Conservation (phyloP, 257 asterid species). For the Leptodermis oblonga region DNA sequence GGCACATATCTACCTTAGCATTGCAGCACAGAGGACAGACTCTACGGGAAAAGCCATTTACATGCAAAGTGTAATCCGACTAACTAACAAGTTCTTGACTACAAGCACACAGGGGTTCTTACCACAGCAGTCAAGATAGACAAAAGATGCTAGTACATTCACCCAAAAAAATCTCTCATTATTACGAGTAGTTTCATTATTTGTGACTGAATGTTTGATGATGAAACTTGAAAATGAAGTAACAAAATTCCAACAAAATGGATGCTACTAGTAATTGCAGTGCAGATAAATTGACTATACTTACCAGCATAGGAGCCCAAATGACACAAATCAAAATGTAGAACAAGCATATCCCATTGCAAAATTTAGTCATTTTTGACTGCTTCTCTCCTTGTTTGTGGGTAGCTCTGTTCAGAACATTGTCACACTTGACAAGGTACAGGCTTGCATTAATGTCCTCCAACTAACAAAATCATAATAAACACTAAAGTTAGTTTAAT, state of each 20-base stretch:
- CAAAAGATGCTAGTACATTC: background rate
- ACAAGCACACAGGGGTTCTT: background rate
- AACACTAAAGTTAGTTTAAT: slow-evolving; percentile 22
- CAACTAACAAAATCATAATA: slow-evolving; percentile 46
- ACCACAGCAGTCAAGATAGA: background rate
- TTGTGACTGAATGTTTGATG: background rate
- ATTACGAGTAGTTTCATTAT: background rate
- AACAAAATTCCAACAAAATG: background rate
- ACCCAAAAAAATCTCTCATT: background rate
- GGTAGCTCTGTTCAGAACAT: slow-evolving; percentile 77
- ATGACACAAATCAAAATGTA: slow-evolving; percentile 79
- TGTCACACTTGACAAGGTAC: slow-evolving; percentile 95
- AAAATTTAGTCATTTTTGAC: slow-evolving; percentile 85
- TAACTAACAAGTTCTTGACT: slow-evolving; percentile 1
- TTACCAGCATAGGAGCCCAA: slow-evolving; percentile 99
- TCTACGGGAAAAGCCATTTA: background rate
- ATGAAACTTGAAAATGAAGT: background rate
- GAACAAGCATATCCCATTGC: slow-evolving; percentile 93
- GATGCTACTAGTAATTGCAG: background rate
- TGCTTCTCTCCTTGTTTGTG: slow-evolving; percentile 94
- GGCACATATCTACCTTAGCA: background rate
- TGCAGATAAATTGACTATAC: slow-evolving; percentile 14
- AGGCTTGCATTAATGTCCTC: slow-evolving; percentile 99
- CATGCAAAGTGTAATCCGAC: background rate
- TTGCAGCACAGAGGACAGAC: background rate